A percentile compares a stretch with the other conserved stretches of the same genome.
Conservation (phyloP, 2,329 filamentous ascomycete genomes). For the Pyrenochaeta sp. region DNA sequence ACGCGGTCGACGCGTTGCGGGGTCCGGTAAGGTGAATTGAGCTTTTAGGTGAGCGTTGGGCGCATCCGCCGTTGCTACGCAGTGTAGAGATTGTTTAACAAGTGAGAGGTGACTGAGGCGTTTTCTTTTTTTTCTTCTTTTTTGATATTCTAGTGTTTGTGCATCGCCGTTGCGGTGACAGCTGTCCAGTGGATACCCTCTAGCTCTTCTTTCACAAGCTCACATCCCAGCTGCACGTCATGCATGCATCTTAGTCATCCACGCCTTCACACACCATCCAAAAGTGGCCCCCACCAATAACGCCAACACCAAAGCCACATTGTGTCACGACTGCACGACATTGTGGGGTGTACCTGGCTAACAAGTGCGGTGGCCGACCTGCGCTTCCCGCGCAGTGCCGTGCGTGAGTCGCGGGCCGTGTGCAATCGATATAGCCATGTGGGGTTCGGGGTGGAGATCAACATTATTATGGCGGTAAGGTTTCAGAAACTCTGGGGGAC, state of each 20-base stretch:
- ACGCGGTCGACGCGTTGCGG: slow-evolving; percentile 25
- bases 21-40: not conserved
- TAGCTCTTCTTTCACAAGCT: slow-evolving; percentile 6
- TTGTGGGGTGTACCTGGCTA: slow-evolving; percentile 20
- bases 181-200: slow-evolving; percentile 11
- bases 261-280: not conserved
- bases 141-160: slow-evolving; percentile 5
- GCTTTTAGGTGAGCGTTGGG: not conserved
- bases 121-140: not conserved
- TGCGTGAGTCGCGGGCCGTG: slow-evolving; percentile 9
- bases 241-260: slow-evolving; percentile 16
- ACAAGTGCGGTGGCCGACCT: slow-evolving; percentile 18
- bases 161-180: slow-evolving; percentile 22
- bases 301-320: slow-evolving; percentile 1
- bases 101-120: not conserved
- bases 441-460: not conserved
- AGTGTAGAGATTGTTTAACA: not conserved
- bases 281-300: not conserved
- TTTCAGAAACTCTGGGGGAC: slow-evolving; percentile 10
- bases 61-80: not conserved
- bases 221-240: slow-evolving; percentile 23
- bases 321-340: slow-evolving; percentile 28
- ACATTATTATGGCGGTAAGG: not conserved
- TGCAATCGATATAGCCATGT: slow-evolving; percentile 10
- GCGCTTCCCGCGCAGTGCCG: slow-evolving; percentile 9